Conservation (phyloP, 805 yeast species). For the Metschnikowia henanensis region DNA sequence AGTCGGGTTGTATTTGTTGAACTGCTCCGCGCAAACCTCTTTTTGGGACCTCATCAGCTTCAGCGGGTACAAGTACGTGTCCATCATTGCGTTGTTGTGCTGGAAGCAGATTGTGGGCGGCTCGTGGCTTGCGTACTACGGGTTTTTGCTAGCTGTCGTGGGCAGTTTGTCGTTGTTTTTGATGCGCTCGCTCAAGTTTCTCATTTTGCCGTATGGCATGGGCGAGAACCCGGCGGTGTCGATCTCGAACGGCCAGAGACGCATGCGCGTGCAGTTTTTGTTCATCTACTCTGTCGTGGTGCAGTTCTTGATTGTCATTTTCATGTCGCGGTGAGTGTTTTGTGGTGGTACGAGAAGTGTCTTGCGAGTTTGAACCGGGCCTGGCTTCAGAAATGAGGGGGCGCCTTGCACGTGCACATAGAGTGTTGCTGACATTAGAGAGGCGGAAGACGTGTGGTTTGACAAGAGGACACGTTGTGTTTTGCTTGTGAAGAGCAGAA, state of each 20-base stretch:
- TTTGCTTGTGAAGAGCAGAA: no score
- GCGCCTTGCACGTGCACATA: no score
- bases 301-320: conserved; percentile 75
- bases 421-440: no score
- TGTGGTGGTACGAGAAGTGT: no score
- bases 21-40: conserved; percentile 57
- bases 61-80: conserved; percentile 93
- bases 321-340: conserved; percentile 46
- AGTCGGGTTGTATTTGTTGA: conserved; percentile 78
- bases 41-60: conserved; percentile 85
- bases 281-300: conserved; percentile 81
- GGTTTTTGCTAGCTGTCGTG: conserved; percentile 33
- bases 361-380: no score
- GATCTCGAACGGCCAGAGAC: conserved; percentile 65
- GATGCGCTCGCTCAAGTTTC: conserved; percentile 67
- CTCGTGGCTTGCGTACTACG: conserved; percentile 37
- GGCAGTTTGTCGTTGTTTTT: conserved; percentile 56
- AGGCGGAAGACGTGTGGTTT: no score
- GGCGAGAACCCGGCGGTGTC: conserved; percentile 50
- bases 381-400: no score
- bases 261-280: conserved; percentile 82
- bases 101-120: conserved; percentile 46
- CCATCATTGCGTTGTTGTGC: conserved; percentile 59
- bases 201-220: conserved; percentile 55
- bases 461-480: no score